A percentile compares a stretch with the other conserved stretches of the same genome.
These are phyloP conservation scores for Boletus fagicola DNA, from an alignment of 768 basidiomycete genomes.

Conservation along the genomic window DNA sequence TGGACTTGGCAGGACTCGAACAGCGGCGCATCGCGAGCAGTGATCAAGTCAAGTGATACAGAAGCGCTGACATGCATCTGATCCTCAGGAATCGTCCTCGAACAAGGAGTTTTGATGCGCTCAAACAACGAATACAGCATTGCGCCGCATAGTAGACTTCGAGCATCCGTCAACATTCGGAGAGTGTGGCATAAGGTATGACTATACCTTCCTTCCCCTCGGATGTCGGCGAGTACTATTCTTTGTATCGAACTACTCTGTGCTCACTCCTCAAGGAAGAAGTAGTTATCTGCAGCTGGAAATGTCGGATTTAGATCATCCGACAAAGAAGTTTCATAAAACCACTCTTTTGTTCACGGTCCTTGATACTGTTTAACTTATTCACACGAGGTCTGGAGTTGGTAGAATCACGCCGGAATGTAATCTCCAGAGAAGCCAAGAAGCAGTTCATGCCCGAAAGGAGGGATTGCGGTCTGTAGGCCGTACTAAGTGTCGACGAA, in stretches of 20 bases:
- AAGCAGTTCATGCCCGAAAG: slow-evolving; percentile 98
- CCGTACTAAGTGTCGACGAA: slow-evolving; percentile 1
- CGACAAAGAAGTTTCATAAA: neutral
- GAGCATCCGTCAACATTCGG: slow-evolving; percentile 12
- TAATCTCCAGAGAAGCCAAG: slow-evolving; percentile 92
- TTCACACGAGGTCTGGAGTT: slow-evolving; percentile 89
- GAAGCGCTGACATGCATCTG: neutral
- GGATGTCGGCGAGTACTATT: neutral
- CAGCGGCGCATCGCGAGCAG: neutral
- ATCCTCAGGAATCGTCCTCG: neutral
- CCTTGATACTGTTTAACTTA: slow-evolving; percentile 81
- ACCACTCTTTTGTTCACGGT: slow-evolving; percentile 79
- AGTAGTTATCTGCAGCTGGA: slow-evolving; percentile 79
- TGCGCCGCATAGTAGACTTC: slow-evolving; percentile 7
- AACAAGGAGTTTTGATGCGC: slow-evolving; percentile 5
- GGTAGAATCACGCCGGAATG: slow-evolving; percentile 96
- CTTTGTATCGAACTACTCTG: neutral
- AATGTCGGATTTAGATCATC: slow-evolving; percentile 9
- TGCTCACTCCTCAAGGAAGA: slow-evolving; percentile 82
- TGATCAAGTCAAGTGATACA: neutral
- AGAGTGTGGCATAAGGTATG: slow-evolving; percentile 1
- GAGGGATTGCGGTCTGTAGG: slow-evolving; percentile 81
- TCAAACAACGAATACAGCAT: slow-evolving; percentile 11
- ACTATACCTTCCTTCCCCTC: slow-evolving; percentile 16
- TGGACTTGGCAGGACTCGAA: neutral